phyloP scores from a whole-genome alignment of 495 filamentous ascomycete genomes.

The Penicillium waksmanii region DNA sequence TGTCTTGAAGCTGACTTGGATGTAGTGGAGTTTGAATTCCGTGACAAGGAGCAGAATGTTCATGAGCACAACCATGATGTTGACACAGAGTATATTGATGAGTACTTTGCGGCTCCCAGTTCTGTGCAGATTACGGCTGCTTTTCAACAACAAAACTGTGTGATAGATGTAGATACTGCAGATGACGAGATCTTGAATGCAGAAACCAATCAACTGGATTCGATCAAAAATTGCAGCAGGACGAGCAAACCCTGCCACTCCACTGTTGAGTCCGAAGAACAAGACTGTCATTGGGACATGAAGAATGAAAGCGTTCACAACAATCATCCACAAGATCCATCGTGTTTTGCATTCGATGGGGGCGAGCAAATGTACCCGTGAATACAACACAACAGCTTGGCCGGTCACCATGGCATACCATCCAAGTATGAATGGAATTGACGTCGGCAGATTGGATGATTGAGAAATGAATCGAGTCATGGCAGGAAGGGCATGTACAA shows the following conservation, averaged over 20 bases:
- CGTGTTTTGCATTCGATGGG: too few species aligned
- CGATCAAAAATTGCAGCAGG: constrained; percentile 4
- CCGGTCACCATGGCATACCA: too few species aligned
- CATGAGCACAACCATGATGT: neutral
- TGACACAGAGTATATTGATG: neutral
- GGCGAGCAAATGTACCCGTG: too few species aligned
- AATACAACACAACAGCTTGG: too few species aligned
- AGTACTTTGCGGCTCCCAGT: neutral
- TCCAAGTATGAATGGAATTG: too few species aligned
- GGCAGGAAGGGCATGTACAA: too few species aligned
- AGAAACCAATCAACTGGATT: constrained; percentile 4
- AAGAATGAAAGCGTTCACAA: constrained; percentile 2
- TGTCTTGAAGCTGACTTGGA: neutral
- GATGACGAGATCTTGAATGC: constrained; percentile 5
- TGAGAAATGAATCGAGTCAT: too few species aligned
- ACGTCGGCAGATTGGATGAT: too few species aligned
- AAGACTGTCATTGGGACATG: constrained; percentile 8
- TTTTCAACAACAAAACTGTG: neutral
- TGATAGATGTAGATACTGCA: constrained; percentile 7
- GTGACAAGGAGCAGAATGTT: neutral
- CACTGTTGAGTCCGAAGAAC: constrained; percentile 1
- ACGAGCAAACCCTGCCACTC: neutral
- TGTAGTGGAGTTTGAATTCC: neutral
- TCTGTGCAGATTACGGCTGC: too few species aligned
- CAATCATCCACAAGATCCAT: constrained; percentile 2